Base-by-base conservation (phyloP, 2,329 filamentous ascomycete species). In the Pseudogymnoascus sp. region DNA sequence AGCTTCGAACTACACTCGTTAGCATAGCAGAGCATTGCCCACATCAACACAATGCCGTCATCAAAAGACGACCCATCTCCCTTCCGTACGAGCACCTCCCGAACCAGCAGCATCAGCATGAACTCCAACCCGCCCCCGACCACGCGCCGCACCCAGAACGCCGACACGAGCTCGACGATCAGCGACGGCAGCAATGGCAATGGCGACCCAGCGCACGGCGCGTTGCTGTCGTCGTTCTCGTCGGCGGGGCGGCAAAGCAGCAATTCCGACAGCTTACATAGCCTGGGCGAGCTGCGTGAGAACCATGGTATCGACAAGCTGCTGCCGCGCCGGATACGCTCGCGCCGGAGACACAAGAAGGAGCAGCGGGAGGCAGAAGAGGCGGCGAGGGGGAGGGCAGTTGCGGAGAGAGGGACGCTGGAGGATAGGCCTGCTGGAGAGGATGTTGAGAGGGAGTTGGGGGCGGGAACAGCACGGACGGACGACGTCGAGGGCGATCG, bases 271-370 rank as follows among this genome's bases (percentile, higher is more conserved):
- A 43, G 39, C 6, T 16, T 43, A 4, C 19, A 43, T 19, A 43
- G 39, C 5, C 39, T 43, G 10, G 38, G 16, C 38, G 38, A 41
- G 38, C 38, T 41, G n/a, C 65, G 55, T 26, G 65, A 66, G 49
- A 62, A 65, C 62, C 75, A 71, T 65, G 74, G 76, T 11, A 72
- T 83, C 45, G 77, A 75, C 63, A 84, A 82, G 72, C 76, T 85
- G 31, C 72, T 86, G 37, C 78, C 81, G 60, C 83, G 80, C 69
- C 75, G 77, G 38, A 77, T 85, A 61, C 73, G 75, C 29, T 75
- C 76, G 58, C 81, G 79, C 69, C 78, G 80, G 55, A 77, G 79
- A 58, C 76, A 76, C 63, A 80, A 76, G 72, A 80, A 77, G 71
- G 76, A 80, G 62, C 73, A 76, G 60, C 71, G 71, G 68, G 78